These are phyloP conservation scores for Babesia sp. DNA, from an alignment of 169 alveolate genomes.

Conservation along the genomic window DNA sequence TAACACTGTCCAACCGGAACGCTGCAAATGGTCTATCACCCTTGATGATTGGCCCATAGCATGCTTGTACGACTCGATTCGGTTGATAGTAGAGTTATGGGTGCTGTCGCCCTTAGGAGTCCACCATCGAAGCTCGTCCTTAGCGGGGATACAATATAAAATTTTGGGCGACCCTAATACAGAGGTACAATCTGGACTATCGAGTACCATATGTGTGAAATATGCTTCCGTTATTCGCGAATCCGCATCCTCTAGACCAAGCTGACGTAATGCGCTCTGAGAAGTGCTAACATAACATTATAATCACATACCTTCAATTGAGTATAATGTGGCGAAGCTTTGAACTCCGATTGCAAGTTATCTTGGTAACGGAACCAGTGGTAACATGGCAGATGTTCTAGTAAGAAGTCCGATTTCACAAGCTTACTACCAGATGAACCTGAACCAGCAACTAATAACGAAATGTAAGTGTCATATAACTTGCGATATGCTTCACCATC, in stretches of 20 bases:
- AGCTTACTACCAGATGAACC: background rate
- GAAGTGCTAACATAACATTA: too few species aligned
- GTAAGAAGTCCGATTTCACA: slow-evolving; percentile 22
- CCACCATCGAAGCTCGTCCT: slow-evolving; percentile 35
- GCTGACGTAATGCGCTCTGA: slow-evolving; percentile 15
- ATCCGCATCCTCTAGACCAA: slow-evolving; percentile 43
- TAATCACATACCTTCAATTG: slow-evolving; percentile 32
- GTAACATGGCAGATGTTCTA: slow-evolving; percentile 52
- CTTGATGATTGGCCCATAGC: slow-evolving; percentile 23
- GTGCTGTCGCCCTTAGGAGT: slow-evolving; percentile 13
- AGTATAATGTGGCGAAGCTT: slow-evolving; percentile 35
- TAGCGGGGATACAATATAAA: slow-evolving; percentile 18
- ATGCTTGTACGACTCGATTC: slow-evolving; percentile 20
- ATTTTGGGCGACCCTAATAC: background rate
- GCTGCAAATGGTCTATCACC: slow-evolving; percentile 40
- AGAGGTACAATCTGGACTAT: slow-evolving; percentile 1
- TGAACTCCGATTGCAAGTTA: slow-evolving; percentile 29
- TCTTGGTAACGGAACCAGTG: slow-evolving; percentile 65
- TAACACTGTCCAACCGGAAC: slow-evolving; percentile 31
- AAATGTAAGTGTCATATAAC: slow-evolving; percentile 50
- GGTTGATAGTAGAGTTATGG: slow-evolving; percentile 6
- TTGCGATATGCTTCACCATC: slow-evolving; percentile 22
- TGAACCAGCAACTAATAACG: slow-evolving; percentile 21
- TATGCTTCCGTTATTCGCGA: slow-evolving; percentile 49
- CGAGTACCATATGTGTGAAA: slow-evolving; percentile 44